Base-by-base conservation (phyloP, 305 asterid species). In the Fraxinus greggii region DNA sequence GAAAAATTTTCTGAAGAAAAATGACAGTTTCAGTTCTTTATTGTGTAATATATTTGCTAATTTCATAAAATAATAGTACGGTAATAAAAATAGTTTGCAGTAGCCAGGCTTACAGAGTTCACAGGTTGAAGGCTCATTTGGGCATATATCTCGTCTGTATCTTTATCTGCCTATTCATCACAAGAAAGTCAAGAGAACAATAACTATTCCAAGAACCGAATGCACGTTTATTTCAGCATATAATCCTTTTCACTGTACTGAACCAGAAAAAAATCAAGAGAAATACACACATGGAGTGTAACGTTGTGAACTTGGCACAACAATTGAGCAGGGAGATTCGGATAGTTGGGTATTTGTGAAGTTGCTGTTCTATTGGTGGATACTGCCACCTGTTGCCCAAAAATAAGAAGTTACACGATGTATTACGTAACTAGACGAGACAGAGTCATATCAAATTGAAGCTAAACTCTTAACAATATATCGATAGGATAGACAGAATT, bases 71-170 rank as follows among this genome's bases (percentile, higher is more conserved):
- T 33, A 29, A 63, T 32, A 42, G 67, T 28, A 23, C 6, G 33
- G 32, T 10, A 4, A 42, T 40, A 79, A 5, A 73, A 84, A 24
- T 61, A 81, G 19, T 21, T 75, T 23, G 10, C 67, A 56, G 28
- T 56, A 19, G 67, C 67, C 26, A 56, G 67, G 77, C 97, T 88
- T 87, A 95, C 98, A 69, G 97, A 88, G 85, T 90, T 91, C 65
- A 95, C 97, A 74, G 97, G 91, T 87, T 92, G 98, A 74, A 95
- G 93, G 84, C 97, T 93, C 98, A 95, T 93, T 87, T 95, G 98
- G 78, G 98, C 98, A 80, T 93, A 95, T 84, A 93, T 95, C 86
- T 93, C 98, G 79, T 95, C 98, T 1, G 98, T 91, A 82, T 93
- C 98, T 89, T 90, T 95, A 88, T 95, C 98, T 0, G 98, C 98